These are phyloP conservation scores for Geotrichum australiense DNA, from an alignment of 1,139 yeast genomes.

Conservation along the genomic window DNA sequence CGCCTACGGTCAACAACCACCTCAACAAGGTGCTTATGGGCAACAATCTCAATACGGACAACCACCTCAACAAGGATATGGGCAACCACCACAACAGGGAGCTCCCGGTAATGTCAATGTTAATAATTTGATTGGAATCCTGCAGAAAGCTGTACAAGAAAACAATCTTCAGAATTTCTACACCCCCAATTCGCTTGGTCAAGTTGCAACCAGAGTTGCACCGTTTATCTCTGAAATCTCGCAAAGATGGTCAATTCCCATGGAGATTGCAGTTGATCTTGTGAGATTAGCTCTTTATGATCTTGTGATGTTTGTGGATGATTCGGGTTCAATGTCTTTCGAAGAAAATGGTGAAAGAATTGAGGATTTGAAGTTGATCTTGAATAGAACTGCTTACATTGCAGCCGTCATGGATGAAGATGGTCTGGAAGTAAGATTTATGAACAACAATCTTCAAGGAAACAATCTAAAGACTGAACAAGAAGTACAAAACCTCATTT, in stretches of 20 bases:
- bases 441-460: constrained; percentile 30
- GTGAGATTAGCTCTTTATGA: constrained; percentile 33
- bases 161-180: constrained; percentile 30
- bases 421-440: constrained; percentile 33
- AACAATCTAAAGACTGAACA: constrained; percentile 28
- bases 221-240: constrained; percentile 26
- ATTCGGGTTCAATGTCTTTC: constrained; percentile 35
- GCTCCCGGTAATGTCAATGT: constrained; percentile 15
- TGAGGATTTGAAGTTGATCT: constrained; percentile 32
- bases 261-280: constrained; percentile 31
- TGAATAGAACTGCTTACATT: constrained; percentile 32
- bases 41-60: constrained; percentile 20
- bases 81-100: constrained; percentile 17
- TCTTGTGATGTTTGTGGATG: constrained; percentile 32
- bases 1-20: constrained; percentile 15
- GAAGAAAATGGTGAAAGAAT: constrained; percentile 36
- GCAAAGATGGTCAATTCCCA: constrained; percentile 29
- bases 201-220: constrained; percentile 26
- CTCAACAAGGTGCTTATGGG: constrained; percentile 17
- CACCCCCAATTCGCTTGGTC: constrained; percentile 31
- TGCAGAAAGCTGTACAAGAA: constrained; percentile 30
- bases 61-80: constrained; percentile 17
- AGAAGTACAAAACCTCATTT: constrained; percentile 27
- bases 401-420: constrained; percentile 32
- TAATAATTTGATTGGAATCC: constrained; percentile 20